Evolutionary conservation across 2,329 filamentous ascomycete genomes (phyloP), one percentile per base, ranked within the genome.

Genomic region (Aureobasidium lini): DNA sequence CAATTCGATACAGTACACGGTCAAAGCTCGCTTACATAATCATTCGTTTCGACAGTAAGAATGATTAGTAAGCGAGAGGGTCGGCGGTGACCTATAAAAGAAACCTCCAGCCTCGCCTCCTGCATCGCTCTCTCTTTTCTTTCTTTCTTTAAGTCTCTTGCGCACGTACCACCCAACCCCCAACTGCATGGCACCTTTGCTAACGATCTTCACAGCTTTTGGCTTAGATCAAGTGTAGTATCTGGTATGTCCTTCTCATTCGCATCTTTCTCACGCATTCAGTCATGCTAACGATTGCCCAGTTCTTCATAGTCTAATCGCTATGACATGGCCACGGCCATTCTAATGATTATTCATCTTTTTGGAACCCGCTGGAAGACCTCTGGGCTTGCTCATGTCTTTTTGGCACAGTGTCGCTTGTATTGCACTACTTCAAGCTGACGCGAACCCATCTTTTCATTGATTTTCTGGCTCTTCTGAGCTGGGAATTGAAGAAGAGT

Each of bases 251-350:
- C 4, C 23, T 23, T 23, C 34, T 36, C 3, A 36, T 4, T 36
- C 34, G n/a, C n/a, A 36, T 36, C 34, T 13, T 9, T 36, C 34
- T 9, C 13, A 9, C 5, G 2, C 34, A 13, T 9, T 13, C 5
- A 8, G n/a, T n/a, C n/a, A 10, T 43, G 40, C 40, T 43, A 43
- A 43, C 18, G 7, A 8, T n/a, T 6, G 2, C 40, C 40, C n/a
- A 43, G 87, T 91, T 92, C 88, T 91, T 90, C 90, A 48, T 86
- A 92, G 88, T 90, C 91, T 92, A 91, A 91, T 90, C 86, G 88
- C 88, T 92, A 87, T 87, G 89, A 90, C 82, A 81, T 80, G 79
- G 80, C 84, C 83, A 88, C 78, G 80, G 84, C 23, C 49, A 79
- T 79, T 79, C 79, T 82, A 81, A 80, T 84, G 86, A 89, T 92